A percentile compares a stretch with the other conserved stretches of the same genome.
These are phyloP conservation scores for Isatis tinctoria DNA, from an alignment of 345 rosid species.

Conservation along the genomic window DNA sequence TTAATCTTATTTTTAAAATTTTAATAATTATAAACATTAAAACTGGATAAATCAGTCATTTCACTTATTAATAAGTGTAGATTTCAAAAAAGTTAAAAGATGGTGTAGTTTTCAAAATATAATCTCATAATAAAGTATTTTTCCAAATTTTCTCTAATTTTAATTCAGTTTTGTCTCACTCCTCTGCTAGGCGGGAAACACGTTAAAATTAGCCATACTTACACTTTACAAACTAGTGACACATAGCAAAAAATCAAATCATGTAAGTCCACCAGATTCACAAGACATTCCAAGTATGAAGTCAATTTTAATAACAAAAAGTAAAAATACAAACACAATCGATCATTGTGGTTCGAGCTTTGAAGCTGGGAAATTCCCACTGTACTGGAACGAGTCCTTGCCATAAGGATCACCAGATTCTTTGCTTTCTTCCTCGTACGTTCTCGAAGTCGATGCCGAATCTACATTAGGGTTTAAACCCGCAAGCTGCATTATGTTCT, in stretches of 20 bases:
- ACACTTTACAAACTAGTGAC: background rate
- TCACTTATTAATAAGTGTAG: too few species aligned
- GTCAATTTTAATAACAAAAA: background rate
- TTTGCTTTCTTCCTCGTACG: conserved; percentile 35
- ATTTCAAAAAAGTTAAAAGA: too few species aligned
- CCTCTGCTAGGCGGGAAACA: background rate
- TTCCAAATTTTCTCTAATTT: too few species aligned
- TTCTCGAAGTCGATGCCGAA: conserved; percentile 54
- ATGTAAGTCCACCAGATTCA: background rate
- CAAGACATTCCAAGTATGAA: conserved; percentile 1
- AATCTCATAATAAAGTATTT: too few species aligned
- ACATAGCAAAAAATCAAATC: background rate
- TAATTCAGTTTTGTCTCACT: background rate
- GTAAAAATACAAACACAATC: background rate
- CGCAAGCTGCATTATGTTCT: conserved; percentile 54
- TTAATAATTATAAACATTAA: too few species aligned
- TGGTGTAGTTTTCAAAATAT: too few species aligned
- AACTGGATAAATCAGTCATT: too few species aligned
- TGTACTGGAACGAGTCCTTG: conserved; percentile 37
- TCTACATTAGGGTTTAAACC: conserved; percentile 57
- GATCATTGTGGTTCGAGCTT: conserved; percentile 46
- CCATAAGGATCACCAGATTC: conserved; percentile 43
- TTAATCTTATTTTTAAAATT: too few species aligned
- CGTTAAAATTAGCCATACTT: background rate
- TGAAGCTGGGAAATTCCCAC: conserved; percentile 40